Evolutionary conservation across 1,284 basidiomycete species (phyloP).

Genomic region (Gomphus bonarii): DNA sequence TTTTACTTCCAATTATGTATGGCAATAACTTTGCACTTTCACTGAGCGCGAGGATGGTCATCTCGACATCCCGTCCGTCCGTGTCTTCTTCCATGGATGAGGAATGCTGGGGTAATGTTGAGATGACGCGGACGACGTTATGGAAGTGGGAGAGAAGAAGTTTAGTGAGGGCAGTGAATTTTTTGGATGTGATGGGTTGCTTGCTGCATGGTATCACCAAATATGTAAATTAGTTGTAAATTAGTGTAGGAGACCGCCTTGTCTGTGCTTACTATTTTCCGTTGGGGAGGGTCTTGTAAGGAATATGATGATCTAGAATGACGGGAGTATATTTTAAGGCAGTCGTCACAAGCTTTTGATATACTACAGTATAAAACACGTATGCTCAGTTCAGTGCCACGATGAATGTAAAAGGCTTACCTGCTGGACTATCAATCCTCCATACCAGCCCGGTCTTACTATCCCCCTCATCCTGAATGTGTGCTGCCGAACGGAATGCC

Average conservation of each 20-base stretch:
- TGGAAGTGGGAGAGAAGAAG: constrained; percentile 84
- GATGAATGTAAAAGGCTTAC: constrained; percentile 27
- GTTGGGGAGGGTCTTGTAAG: constrained; percentile 72
- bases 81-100: constrained; percentile 2
- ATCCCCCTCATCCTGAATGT: constrained; percentile 82
- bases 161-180: constrained; percentile 58
- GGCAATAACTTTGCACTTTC: constrained; percentile 85
- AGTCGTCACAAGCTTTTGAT: constrained; percentile 86
- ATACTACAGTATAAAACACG: constrained; percentile 43
- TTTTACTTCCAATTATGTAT: constrained; percentile 75
- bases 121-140: constrained; percentile 72
- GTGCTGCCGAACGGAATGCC: constrained; percentile 82
- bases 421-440: constrained; percentile 69
- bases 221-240: constrained; percentile 4
- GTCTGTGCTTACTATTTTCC: constrained; percentile 74
- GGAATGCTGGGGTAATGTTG: constrained; percentile 42
- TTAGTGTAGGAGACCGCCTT: neutral
- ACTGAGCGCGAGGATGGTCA: constrained; percentile 61
- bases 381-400: neutral
- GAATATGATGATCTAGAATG: constrained; percentile 79
- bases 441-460: constrained; percentile 44
- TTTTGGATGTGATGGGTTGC: constrained; percentile 59
- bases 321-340: constrained; percentile 88
- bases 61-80: constrained; percentile 40
- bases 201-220: constrained; percentile 39